A percentile compares a stretch with the other conserved stretches of the same genome.
phyloP scores from a whole-genome alignment of 495 filamentous ascomycete genomes.

The Talaromyces trachyspermus region DNA sequence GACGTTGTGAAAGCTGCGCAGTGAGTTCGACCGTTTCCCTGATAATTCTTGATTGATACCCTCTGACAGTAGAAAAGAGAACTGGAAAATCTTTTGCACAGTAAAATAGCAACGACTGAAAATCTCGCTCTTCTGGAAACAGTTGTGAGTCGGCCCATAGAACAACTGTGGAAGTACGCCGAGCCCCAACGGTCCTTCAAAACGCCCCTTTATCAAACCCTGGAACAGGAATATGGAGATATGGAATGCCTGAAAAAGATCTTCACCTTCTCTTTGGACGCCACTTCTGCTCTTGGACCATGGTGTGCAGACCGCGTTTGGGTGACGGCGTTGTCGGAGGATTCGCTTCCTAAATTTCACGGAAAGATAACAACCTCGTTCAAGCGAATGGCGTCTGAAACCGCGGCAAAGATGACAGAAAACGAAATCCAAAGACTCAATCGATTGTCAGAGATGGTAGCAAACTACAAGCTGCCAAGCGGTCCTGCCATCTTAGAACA shows the following conservation, averaged over 20 bases:
- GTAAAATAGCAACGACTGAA: slow-evolving; percentile 73
- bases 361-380: slow-evolving; percentile 42
- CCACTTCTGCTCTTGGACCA: slow-evolving; percentile 62
- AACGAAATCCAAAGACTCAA: slow-evolving; percentile 46
- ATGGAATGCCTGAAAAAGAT: slow-evolving; percentile 50
- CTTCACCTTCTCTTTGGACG: slow-evolving; percentile 49
- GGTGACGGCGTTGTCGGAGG: slow-evolving; percentile 60
- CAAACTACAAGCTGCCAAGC: slow-evolving; percentile 37
- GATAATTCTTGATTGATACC: neutral
- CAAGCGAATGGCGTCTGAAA: neutral
- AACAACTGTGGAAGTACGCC: slow-evolving; percentile 53
- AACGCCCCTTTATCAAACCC: slow-evolving; percentile 53
- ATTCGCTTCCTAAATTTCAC: slow-evolving; percentile 57
- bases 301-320: slow-evolving; percentile 89
- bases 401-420: slow-evolving; percentile 13
- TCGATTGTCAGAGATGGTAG: slow-evolving; percentile 52
- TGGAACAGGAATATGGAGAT: slow-evolving; percentile 50
- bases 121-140: slow-evolving; percentile 55
- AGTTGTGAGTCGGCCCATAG: slow-evolving; percentile 51
- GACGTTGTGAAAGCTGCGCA: slow-evolving; percentile 61
- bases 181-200: slow-evolving; percentile 43
- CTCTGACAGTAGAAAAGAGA: slow-evolving; percentile 36
- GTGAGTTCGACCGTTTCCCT: slow-evolving; percentile 23
- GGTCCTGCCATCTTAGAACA: slow-evolving; percentile 20
- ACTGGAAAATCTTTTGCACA: slow-evolving; percentile 71